Conservation (phyloP, 2,329 filamentous ascomycete species). For the Colletotrichum zoysiae region DNA sequence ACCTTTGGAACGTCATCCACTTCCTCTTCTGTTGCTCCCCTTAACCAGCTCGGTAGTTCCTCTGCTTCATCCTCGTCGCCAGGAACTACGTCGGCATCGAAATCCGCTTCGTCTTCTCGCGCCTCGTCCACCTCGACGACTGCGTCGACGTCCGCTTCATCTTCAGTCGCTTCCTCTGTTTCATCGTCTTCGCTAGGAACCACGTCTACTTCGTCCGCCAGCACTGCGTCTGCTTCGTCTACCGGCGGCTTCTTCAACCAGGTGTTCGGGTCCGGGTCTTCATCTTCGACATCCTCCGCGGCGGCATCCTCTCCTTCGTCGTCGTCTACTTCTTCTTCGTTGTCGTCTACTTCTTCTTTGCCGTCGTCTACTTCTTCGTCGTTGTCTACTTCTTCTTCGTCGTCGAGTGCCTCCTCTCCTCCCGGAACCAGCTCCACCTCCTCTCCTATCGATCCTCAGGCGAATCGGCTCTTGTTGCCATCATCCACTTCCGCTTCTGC, state of each 20-base stretch:
- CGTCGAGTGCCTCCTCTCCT: no score
- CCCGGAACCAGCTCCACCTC: no score
- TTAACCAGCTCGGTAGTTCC: background rate
- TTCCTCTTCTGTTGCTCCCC: no score
- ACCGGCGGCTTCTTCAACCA: background rate
- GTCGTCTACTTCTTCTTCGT: no score
- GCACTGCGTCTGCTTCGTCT: background rate
- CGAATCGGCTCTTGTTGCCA: no score
- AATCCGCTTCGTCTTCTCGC: background rate
- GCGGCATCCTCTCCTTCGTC: background rate
- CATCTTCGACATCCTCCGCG: background rate
- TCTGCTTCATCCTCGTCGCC: background rate
- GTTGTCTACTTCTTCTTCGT: no score
- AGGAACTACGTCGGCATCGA: background rate
- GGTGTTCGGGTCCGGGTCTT: background rate
- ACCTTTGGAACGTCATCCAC: background rate
- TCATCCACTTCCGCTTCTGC: background rate
- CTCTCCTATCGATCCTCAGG: no score
- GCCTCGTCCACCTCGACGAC: no score
- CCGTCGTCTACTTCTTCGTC: no score
- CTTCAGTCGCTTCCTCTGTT: background rate
- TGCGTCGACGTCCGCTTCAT: no score
- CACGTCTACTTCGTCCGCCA: background rate
- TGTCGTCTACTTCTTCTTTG: no score
- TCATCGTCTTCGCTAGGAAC: background rate